These are phyloP conservation scores for Tremella yokohamensis DNA, from an alignment of 768 basidiomycete genomes.

Conservation along the genomic window DNA sequence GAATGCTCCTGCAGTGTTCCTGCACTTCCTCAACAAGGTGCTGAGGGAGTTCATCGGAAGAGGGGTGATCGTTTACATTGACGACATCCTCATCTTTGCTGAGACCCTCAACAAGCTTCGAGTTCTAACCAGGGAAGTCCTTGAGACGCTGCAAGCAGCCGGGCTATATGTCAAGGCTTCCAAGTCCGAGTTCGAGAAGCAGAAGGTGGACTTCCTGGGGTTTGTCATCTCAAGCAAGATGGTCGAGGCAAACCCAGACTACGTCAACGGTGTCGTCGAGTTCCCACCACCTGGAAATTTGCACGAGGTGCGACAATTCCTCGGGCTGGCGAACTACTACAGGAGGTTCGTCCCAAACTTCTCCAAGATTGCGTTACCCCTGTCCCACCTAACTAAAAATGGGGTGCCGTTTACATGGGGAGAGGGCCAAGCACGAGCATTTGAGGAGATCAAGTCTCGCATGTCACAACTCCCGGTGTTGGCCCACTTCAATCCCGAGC, in stretches of 20 bases:
- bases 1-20: conserved; percentile 35
- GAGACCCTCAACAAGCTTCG: conserved; percentile 16
- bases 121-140: conserved; percentile 7
- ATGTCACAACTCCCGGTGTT: not conserved
- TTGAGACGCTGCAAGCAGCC: conserved; percentile 4
- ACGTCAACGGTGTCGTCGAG: conserved; percentile 12
- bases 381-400: conserved; percentile 12
- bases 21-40: conserved; percentile 31
- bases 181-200: conserved; percentile 15
- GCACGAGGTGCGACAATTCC: conserved; percentile 23
- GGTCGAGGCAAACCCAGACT: not conserved
- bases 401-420: conserved; percentile 9
- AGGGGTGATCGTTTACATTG: conserved; percentile 28
- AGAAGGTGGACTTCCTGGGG: conserved; percentile 10
- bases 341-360: conserved; percentile 28
- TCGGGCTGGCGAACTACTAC: conserved; percentile 31
- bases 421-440: not conserved
- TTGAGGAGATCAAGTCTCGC: not conserved
- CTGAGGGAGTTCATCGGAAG: conserved; percentile 19
- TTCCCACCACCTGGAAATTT: conserved; percentile 28
- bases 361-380: conserved; percentile 16
- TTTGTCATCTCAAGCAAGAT: not conserved
- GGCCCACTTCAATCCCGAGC: conserved; percentile 14
- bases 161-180: conserved; percentile 4
- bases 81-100: conserved; percentile 24